Evolutionary conservation across 495 filamentous ascomycete genomes (phyloP).

Genomic region (Penicillium tannophilum): DNA sequence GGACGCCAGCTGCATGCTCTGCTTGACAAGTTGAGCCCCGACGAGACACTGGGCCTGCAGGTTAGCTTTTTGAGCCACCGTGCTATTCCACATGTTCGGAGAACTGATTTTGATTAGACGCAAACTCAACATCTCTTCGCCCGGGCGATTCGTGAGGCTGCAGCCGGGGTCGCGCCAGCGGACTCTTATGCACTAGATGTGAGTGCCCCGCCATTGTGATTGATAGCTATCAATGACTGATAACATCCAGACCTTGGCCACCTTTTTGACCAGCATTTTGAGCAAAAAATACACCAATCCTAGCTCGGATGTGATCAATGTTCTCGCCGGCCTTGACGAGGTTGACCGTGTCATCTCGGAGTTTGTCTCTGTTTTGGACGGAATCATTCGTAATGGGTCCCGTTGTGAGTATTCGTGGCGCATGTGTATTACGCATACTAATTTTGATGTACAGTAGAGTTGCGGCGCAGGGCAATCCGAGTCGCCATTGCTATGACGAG

Average conservation of each 20-base stretch:
- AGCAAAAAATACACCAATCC: constrained; percentile 93
- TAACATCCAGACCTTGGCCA: constrained; percentile 74
- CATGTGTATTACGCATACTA: not conserved
- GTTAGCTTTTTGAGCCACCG: constrained; percentile 34
- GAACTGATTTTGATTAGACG: constrained; percentile 38
- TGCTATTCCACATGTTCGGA: constrained; percentile 14
- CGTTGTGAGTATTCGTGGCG: constrained; percentile 53
- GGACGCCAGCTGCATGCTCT: constrained; percentile 62
- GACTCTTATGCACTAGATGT: constrained; percentile 90
- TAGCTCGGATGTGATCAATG: constrained; percentile 89
- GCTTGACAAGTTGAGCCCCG: constrained; percentile 66
- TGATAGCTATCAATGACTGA: constrained; percentile 39
- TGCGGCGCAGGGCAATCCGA: constrained; percentile 78
- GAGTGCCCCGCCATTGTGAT: constrained; percentile 33
- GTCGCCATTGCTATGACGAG: constrained; percentile 83
- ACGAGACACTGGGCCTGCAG: constrained; percentile 75
- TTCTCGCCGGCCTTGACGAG: constrained; percentile 84
- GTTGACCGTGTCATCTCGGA: constrained; percentile 85
- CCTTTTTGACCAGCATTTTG: constrained; percentile 79
- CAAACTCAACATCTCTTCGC: constrained; percentile 80
- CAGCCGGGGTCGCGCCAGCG: constrained; percentile 58
- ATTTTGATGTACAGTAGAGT: constrained; percentile 53
- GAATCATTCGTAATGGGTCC: constrained; percentile 75
- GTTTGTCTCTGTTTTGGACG: constrained; percentile 81
- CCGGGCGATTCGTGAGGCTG: constrained; percentile 69